Evolutionary conservation across 2,329 filamentous ascomycete species (phyloP).

Genomic region (Calonectria pseudoturangicola): DNA sequence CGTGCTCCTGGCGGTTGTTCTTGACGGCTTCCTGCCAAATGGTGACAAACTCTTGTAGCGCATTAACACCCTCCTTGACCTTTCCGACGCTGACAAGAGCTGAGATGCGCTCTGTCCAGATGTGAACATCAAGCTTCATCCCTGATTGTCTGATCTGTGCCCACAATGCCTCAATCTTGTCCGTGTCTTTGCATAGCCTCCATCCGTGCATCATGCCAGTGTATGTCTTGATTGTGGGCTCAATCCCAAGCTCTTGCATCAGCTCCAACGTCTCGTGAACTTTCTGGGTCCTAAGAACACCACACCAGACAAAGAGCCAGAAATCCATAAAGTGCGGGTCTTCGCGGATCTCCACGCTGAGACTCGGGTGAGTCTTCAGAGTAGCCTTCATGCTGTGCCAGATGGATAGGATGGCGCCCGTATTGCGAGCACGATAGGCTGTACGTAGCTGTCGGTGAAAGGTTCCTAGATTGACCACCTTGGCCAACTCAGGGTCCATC

Average conservation of each 20-base stretch:
- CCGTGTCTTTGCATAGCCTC: conserved; percentile 73
- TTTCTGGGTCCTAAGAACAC: conserved; percentile 53
- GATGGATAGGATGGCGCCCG: conserved; percentile 54
- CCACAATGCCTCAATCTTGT: conserved; percentile 82
- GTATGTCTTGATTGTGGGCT: conserved; percentile 80
- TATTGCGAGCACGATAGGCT: conserved; percentile 57
- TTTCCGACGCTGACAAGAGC: conserved; percentile 76
- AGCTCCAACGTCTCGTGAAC: conserved; percentile 62
- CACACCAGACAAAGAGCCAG: conserved; percentile 64
- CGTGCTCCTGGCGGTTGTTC: conserved; percentile 51
- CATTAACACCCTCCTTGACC: conserved; percentile 74
- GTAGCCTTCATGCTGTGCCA: conserved; percentile 59
- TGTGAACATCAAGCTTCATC: conserved; percentile 75
- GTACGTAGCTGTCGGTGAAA: conserved; percentile 56
- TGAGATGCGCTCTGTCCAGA: conserved; percentile 83
- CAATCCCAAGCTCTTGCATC: conserved; percentile 69
- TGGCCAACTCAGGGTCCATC: conserved; percentile 32
- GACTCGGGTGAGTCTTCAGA: conserved; percentile 50
- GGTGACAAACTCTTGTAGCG: conserved; percentile 79
- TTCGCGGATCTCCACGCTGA: conserved; percentile 56
- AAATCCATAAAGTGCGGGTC: conserved; percentile 62
- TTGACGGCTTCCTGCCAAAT: conserved; percentile 71
- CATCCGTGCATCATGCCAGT: conserved; percentile 84
- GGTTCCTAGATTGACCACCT: conserved; percentile 33
- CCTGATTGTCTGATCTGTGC: conserved; percentile 74